Evolutionary conservation across 805 yeast species (phyloP).

Genomic region (Metschnikowia peoriensis): DNA sequence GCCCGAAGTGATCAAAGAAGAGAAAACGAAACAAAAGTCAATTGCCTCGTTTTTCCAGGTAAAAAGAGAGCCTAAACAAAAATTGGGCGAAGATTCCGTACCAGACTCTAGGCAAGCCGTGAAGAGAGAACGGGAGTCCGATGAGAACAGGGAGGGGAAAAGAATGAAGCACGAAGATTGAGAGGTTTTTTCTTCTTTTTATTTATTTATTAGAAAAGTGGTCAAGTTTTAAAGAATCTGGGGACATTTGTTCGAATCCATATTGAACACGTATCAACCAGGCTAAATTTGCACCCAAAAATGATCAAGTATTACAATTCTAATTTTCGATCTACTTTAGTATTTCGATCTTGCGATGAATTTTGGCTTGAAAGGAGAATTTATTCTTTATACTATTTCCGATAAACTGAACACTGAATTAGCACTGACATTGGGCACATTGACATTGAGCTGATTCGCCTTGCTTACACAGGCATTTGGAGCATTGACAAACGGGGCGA

Average conservation of each 20-base stretch:
- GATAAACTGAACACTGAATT: not conserved
- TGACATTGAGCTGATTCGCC: not conserved
- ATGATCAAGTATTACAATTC: too few species aligned
- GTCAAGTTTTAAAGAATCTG: not conserved
- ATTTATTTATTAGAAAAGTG: not conserved
- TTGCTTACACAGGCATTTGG: not conserved
- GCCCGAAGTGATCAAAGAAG: constrained; percentile 28
- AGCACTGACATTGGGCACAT: not conserved
- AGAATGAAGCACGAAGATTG: not conserved
- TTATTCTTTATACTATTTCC: too few species aligned
- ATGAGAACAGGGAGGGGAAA: not conserved
- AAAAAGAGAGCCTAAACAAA: not conserved
- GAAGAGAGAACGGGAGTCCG: not conserved
- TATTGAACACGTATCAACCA: too few species aligned
- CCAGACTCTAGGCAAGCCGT: not conserved
- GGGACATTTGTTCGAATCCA: not conserved
- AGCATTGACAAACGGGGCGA: not conserved
- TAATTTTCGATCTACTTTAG: too few species aligned
- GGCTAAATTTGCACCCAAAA: too few species aligned
- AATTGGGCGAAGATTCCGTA: not conserved
- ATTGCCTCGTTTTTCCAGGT: constrained; percentile 15
- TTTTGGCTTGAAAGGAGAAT: too few species aligned
- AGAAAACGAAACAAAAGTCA: constrained; percentile 20
- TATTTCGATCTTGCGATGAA: too few species aligned
- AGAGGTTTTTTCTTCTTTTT: not conserved